Conservation (phyloP, 306 rosid genomes). For the Mimosa bimucronata region DNA sequence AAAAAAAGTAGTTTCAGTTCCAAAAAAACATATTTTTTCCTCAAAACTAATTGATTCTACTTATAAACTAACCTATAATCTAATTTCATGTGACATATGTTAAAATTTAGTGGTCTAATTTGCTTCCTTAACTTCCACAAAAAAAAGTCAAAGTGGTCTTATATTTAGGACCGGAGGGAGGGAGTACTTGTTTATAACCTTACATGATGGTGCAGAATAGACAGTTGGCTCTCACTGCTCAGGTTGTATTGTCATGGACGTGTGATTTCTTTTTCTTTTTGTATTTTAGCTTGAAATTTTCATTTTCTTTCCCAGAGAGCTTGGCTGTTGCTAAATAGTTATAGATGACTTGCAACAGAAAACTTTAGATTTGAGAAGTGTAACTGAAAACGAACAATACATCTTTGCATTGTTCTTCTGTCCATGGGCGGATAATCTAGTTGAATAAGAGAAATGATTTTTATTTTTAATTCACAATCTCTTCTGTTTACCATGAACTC, state of each 20-base stretch:
- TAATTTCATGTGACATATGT: no score
- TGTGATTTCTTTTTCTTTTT: conserved; percentile 39
- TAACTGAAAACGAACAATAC: conserved; percentile 39
- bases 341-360: conserved; percentile 47
- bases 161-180: no score
- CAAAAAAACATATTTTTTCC: no score
- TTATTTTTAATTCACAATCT: conserved; percentile 36
- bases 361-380: conserved; percentile 45
- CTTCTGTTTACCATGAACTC: background rate
- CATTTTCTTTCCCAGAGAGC: conserved; percentile 16
- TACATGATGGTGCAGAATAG: conserved; percentile 57
- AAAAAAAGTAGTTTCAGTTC: no score
- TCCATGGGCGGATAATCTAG: conserved; percentile 32
- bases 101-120: no score
- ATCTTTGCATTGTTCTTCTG: conserved; percentile 39
- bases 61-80: no score
- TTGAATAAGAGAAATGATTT: conserved; percentile 29
- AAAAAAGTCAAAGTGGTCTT: no score
- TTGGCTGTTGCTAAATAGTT: conserved; percentile 50
- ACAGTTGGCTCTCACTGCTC: conserved; percentile 49
- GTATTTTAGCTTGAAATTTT: background rate
- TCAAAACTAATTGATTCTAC: no score
- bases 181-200: conserved; percentile 58
- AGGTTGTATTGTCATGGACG: conserved; percentile 51
- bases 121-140: no score